Evolutionary conservation across 106 monocot species (phyloP), one percentile per base, ranked within the genome.

Genomic region (Narthecium ossifragum): DNA sequence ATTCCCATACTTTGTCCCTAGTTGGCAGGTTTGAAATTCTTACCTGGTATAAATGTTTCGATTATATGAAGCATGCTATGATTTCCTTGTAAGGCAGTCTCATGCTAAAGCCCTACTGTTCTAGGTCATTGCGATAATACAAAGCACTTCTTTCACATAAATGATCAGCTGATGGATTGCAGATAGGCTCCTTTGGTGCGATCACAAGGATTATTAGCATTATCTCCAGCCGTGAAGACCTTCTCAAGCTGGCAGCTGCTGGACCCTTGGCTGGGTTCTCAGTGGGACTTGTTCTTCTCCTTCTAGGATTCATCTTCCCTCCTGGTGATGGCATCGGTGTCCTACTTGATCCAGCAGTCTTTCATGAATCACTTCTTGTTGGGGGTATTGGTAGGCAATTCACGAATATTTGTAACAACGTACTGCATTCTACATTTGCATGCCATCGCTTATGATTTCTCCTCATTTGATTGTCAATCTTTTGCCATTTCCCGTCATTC

Each of bases 171-270:
- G 31, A 30, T 60, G 76, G 27, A 3, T 75, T 73, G 69, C 84
- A 98, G 96, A 81, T 90, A 65, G 96, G 96, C 17, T 90, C 86
- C 14, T 96, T 86, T 84, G 96, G 96, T 55, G 78, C 96, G 36
- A 90, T 96, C 57, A 96, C 96, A 48, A 80, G 96, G 57, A 96
- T 90, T 40, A 10, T 76, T 18, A 96, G 59, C 64, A 90, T 90
- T 40, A 76, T 96, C 33, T 26, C 65, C 48, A 96, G 78, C 45
- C 83, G 96, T 36, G 72, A 86, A 69, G 86, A 84, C 28, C 80
- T 96, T 52, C 60, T 98, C 33, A 90, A 81, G 64, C 64, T 98
- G 31, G 80, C 84, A 57, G 90, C 83, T 62, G 86, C 90, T 49
- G 96, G 96, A 40, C 96, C 96, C 26, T 53, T 90, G 51, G 83